Evolutionary conservation across 2,329 filamentous ascomycete species (phyloP).

Genomic region (Epichloe sp.): DNA sequence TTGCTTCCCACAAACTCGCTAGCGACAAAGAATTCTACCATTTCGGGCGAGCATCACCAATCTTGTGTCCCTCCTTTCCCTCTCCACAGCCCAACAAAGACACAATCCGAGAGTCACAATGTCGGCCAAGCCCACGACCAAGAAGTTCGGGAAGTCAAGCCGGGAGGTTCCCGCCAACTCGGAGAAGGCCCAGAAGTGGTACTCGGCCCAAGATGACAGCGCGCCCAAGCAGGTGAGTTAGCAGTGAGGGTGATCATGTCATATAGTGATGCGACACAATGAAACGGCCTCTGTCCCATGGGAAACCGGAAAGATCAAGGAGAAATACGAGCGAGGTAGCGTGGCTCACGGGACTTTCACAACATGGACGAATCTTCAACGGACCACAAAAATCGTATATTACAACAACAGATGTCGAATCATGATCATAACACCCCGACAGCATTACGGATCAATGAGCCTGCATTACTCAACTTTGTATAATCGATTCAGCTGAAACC

Average conservation of each 20-base stretch:
- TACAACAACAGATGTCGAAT: too few relatives aligned
- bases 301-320: background rate
- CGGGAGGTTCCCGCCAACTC: constrained; percentile 74
- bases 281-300: background rate
- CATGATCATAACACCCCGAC: too few relatives aligned
- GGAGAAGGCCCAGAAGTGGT: constrained; percentile 98
- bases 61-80: constrained; percentile 23
- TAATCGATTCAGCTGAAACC: background rate
- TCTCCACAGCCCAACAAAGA: constrained; percentile 21
- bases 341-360: too few relatives aligned
- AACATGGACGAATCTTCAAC: too few relatives aligned
- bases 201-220: constrained; percentile 85
- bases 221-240: constrained; percentile 86
- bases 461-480: background rate
- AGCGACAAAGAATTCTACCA: constrained; percentile 29
- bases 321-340: background rate
- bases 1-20: constrained; percentile 31
- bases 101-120: constrained; percentile 45
- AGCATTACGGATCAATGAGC: too few relatives aligned
- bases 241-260: constrained; percentile 11
- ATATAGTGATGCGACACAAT: constrained; percentile 4
- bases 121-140: constrained; percentile 66
- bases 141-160: constrained; percentile 97
- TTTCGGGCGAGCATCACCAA: constrained; percentile 26
- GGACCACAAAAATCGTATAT: background rate